A percentile compares a stretch with the other conserved stretches of the same genome.
Evolutionary conservation across 108 stramenopile species (phyloP).

Genomic region (Discostella pseudostelligera): DNA sequence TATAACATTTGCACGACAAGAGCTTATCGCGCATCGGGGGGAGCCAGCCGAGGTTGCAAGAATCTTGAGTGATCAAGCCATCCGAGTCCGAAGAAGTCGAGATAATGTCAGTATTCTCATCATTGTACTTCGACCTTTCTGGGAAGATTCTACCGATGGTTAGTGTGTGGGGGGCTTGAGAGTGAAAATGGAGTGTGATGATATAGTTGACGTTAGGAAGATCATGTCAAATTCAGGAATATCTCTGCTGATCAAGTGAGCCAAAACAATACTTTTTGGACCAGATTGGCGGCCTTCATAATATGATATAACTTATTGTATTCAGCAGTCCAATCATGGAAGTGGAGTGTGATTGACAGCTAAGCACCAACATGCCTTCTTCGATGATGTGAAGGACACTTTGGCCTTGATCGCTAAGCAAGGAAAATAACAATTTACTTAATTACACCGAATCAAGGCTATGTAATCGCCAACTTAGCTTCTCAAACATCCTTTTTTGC

Average conservation of each 20-base stretch:
- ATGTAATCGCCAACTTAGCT: background rate
- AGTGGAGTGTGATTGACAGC: too few species aligned
- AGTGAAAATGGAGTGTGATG: background rate
- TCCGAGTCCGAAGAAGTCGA: conserved; percentile 88
- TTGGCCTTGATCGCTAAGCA: too few species aligned
- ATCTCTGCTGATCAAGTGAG: too few species aligned
- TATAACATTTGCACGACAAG: conserved; percentile 85
- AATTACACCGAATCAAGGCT: too few species aligned
- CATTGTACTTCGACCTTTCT: conserved; percentile 87
- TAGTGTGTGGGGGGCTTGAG: background rate
- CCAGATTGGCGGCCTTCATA: too few species aligned
- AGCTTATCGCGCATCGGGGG: conserved; percentile 83
- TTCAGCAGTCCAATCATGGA: too few species aligned
- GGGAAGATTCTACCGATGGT: conserved; percentile 56
- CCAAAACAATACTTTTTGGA: too few species aligned
- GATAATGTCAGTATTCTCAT: conserved; percentile 94
- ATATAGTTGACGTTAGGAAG: conserved; percentile 1
- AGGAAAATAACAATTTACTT: too few species aligned
- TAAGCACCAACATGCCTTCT: too few species aligned
- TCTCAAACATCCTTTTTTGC: conserved; percentile 10
- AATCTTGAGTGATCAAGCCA: conserved; percentile 90
- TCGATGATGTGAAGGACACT: too few species aligned
- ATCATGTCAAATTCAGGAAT: background rate
- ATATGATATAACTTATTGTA: too few species aligned
- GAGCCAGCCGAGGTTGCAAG: conserved; percentile 90